Base-by-base conservation (phyloP, 2,329 filamentous ascomycete species). In the Pestalotiopsis fici region DNA sequence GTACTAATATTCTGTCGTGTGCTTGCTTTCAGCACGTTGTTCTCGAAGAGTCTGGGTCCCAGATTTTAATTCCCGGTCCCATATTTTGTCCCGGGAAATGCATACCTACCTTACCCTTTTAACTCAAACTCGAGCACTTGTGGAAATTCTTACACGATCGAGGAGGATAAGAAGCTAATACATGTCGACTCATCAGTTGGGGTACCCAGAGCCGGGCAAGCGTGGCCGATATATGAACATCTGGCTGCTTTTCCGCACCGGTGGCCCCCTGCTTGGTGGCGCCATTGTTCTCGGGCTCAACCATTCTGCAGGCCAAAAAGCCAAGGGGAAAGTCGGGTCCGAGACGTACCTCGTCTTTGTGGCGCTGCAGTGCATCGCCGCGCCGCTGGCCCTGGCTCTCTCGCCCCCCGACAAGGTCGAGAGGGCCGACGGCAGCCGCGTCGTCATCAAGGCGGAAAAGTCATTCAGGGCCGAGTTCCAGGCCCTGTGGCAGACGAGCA, bases 211-310 rank as follows among this genome's bases (percentile, higher is more conserved):
- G 73, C 90, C 90, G 0, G 88, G 87, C 70, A 91, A 92, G 63
- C 84, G 88, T 50, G 91, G 90, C 0, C 84, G 85, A 3, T 88
- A 89, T 18, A 79, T 94, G 1, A 91, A 90, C 0, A 89, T 91
- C 74, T 94, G 91, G 91, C 83, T 93, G 2, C 84, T 82, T 80
- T 86, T 85, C 69, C 79, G 85, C 7, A 85, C 81, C 0, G 80
- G 82, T 2, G 86, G 85, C 0, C 84, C 83, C 71, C 88, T 94
- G 5, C 78, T 94, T 0, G 92, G 91, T 2, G 91, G 91, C 11
- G 90, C 90, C 0, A 91, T 94, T 74, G 92, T 92, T 56, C 81
- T 94, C 0, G 90, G 87, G 0, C 77, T 94, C 15, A 93, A 94
- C 59, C 81, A 86, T 1, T 81, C 85, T 68, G 76, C 85, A 57